Conservation (phyloP, 495 filamentous ascomycete genomes). For the Viridothelium virens region DNA sequence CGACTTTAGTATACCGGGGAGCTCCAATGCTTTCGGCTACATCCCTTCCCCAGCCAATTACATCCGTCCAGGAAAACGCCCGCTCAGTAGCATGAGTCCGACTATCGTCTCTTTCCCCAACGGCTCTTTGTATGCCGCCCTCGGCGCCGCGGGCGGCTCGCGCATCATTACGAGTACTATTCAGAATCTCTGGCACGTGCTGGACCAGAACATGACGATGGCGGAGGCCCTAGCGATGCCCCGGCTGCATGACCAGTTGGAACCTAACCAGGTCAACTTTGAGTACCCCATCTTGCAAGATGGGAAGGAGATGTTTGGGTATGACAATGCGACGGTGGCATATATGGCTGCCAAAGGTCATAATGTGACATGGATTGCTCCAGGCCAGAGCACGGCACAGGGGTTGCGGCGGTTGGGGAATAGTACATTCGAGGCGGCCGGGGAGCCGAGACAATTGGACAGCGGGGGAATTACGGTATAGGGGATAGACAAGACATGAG, state of each 20-base stretch:
- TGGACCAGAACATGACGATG: constrained; percentile 55
- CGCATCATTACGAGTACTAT: constrained; percentile 79
- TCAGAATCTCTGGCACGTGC: constrained; percentile 63
- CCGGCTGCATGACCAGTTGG: constrained; percentile 74
- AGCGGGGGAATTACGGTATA: constrained; percentile 65
- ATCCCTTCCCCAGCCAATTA: constrained; percentile 73
- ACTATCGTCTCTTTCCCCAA: constrained; percentile 66
- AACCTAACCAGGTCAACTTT: constrained; percentile 59
- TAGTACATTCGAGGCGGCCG: constrained; percentile 68
- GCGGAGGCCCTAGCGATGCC: constrained; percentile 56
- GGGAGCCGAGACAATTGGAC: constrained; percentile 68
- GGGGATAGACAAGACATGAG: not conserved
- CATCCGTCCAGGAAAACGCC: constrained; percentile 71
- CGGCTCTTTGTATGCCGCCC: constrained; percentile 57
- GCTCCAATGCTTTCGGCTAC: constrained; percentile 73
- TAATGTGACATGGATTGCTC: constrained; percentile 64
- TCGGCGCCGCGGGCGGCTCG: constrained; percentile 78
- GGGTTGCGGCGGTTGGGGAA: constrained; percentile 57
- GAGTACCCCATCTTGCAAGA: constrained; percentile 45
- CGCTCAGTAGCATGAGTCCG: constrained; percentile 70
- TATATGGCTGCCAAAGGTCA: constrained; percentile 58
- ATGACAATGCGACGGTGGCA: constrained; percentile 56
- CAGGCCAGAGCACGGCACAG: constrained; percentile 62
- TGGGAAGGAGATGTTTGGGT: constrained; percentile 29
- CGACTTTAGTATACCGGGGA: constrained; percentile 69